A percentile compares a stretch with the other conserved stretches of the same genome.
These are phyloP conservation scores for Kuraishia borneana DNA, from an alignment of 805 yeast species.

Conservation along the genomic window DNA sequence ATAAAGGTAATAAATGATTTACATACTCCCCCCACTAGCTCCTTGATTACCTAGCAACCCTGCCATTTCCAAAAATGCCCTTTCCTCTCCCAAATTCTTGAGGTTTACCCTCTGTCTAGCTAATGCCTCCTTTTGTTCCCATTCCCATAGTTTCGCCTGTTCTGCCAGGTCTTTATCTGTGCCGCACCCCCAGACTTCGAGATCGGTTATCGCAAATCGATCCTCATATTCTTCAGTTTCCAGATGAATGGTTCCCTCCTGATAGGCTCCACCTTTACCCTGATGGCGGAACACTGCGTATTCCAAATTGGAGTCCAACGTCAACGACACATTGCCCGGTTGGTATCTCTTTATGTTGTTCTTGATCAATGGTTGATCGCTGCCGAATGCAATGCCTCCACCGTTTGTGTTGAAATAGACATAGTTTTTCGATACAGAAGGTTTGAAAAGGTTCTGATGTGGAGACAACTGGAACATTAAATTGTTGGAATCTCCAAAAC, in stretches of 20 bases:
- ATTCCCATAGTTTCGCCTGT: conserved; percentile 72
- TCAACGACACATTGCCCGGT: conserved; percentile 74
- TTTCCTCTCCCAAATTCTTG: conserved; percentile 61
- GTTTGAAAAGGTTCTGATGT: conserved; percentile 40
- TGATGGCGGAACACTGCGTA: conserved; percentile 69
- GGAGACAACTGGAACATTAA: conserved; percentile 63
- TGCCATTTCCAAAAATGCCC: conserved; percentile 82
- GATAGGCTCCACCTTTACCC: conserved; percentile 41
- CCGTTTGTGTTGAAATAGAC: conserved; percentile 65
- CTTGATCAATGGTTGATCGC: conserved; percentile 48
- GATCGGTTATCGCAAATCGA: conserved; percentile 55
- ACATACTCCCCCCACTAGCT: conserved; percentile 38
- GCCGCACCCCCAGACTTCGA: conserved; percentile 93
- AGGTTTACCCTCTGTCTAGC: conserved; percentile 65
- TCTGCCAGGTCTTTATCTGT: conserved; percentile 65
- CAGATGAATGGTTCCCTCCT: conserved; percentile 20
- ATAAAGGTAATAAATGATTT: conserved; percentile 7
- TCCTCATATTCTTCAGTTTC: conserved; percentile 44
- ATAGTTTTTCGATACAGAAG: conserved; percentile 23
- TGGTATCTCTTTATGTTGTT: conserved; percentile 28
- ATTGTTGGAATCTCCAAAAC: conserved; percentile 55
- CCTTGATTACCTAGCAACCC: conserved; percentile 37
- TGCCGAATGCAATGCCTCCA: conserved; percentile 80
- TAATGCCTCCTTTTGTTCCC: conserved; percentile 84
- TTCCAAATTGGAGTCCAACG: conserved; percentile 70